Percentiles rank a stretch among this genome's conserved stretches.
phyloP scores from a whole-genome alignment of 2,329 filamentous ascomycete species.

The Blastomyces gilchristii region DNA sequence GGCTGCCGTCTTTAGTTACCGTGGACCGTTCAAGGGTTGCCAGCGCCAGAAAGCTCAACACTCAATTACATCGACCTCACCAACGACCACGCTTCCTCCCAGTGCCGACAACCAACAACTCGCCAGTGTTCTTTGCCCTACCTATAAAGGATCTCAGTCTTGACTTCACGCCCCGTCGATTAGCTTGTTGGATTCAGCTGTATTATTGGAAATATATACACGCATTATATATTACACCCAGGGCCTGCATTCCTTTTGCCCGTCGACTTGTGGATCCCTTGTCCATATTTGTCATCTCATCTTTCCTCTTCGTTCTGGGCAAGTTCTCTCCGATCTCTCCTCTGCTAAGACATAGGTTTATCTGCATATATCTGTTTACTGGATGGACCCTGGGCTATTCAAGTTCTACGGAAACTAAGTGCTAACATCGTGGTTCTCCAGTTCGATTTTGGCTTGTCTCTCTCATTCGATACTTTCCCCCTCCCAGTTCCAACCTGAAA shows the following conservation, averaged over 20 bases:
- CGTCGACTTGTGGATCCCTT: neutral
- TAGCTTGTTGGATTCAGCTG: neutral
- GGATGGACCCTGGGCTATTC: neutral
- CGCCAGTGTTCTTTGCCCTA: neutral
- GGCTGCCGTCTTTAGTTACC: neutral
- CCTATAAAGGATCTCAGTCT: neutral
- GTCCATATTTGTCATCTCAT: slow-evolving; percentile 5
- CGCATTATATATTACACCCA: neutral
- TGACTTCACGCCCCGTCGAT: neutral
- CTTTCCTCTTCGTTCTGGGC: neutral
- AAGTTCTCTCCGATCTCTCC: neutral
- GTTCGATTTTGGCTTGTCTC: slow-evolving; percentile 1
- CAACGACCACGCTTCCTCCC: too few relatives aligned
- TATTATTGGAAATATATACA: neutral
- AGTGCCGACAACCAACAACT: too few relatives aligned
- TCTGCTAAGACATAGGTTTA: neutral
- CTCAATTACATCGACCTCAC: neutral
- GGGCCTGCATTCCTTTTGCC: neutral
- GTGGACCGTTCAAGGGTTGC: neutral
- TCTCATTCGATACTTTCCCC: neutral
- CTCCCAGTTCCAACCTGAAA: neutral
- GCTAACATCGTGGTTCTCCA: neutral
- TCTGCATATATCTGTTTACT: neutral
- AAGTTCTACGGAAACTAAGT: neutral
- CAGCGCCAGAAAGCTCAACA: neutral